Conservation (phyloP, 2,329 filamentous ascomycete genomes). For the Curvularia lunata region DNA sequence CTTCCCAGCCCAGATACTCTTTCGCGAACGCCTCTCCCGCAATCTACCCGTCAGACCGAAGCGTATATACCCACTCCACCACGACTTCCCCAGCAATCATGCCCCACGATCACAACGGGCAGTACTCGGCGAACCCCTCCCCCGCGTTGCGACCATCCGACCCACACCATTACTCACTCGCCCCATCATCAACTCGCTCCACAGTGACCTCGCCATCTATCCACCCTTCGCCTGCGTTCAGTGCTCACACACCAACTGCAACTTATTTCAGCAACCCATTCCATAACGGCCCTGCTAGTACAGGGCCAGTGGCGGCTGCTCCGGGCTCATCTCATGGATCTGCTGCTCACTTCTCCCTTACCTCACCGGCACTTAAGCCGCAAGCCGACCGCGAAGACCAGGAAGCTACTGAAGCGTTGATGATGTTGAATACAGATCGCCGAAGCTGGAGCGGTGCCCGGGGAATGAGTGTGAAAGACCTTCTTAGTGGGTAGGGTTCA, state of each 20-base stretch:
- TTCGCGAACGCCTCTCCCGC: constrained; percentile 43
- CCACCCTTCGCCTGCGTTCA: constrained; percentile 46
- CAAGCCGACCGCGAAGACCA: constrained; percentile 58
- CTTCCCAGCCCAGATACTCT: constrained; percentile 28
- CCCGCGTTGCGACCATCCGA: constrained; percentile 50
- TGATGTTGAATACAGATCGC: constrained; percentile 86
- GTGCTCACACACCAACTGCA: constrained; percentile 50
- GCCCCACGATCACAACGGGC: constrained; percentile 52
- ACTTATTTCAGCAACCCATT: constrained; percentile 43
- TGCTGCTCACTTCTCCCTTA: constrained; percentile 39
- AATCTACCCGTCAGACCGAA: constrained; percentile 48
- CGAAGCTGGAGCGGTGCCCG: constrained; percentile 55
- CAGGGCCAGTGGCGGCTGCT: constrained; percentile 24
- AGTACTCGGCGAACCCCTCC: constrained; percentile 55
- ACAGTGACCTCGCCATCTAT: constrained; percentile 45
- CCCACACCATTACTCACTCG: constrained; percentile 56
- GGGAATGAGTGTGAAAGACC: constrained; percentile 56
- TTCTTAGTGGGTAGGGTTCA: constrained; percentile 47
- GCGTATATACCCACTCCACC: constrained; percentile 41
- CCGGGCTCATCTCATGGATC: constrained; percentile 35
- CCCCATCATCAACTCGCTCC: constrained; percentile 50
- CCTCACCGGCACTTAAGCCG: constrained; percentile 46
- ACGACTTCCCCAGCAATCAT: constrained; percentile 50
- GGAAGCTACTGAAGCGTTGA: constrained; percentile 81
- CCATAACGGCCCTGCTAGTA: constrained; percentile 33